Base-by-base conservation (phyloP, 1,284 basidiomycete species). In the Sporisorium exsertum region DNA sequence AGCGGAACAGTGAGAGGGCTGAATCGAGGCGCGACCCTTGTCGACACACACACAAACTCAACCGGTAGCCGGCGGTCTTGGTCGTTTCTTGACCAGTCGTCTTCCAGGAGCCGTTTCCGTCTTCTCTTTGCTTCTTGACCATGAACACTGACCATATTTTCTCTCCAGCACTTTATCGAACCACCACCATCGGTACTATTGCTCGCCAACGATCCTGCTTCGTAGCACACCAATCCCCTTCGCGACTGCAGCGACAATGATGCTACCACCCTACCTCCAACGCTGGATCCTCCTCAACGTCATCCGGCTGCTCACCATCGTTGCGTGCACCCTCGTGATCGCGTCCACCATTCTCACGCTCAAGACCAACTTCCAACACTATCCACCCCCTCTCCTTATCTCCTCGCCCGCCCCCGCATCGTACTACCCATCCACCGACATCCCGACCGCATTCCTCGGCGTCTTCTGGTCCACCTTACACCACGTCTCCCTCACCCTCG, bases 381-480 rank as follows among this genome's bases (percentile, higher is more conserved):
- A 68, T 20, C 58, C 67, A 2, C 58, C 61, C 8, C 49, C 57
- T 2, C 66, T 53, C n/a, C 1, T 43, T 32, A 32, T 33, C 22
- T 29, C 29, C 32, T 24, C 42, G 3, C 18, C 58, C 5, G 16
- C 59, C 35, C 20, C 60, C 5, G 29, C 29, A 10, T 10, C 29
- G 0, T 81, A 73, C 67, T 58, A 61, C 27, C 58, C 72, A 18
- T 57, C 55, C 9, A 80, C 76, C 37, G 80, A 81, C 58, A 72
- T 81, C 42, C 80, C 80, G 0, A 68, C 60, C n/a, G 47, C 67
- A 3, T 68, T 75, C 33, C 69, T 80, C 57, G 80, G 80, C 20
- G 60, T 79, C 0, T 79, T 81, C 53, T 81, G 80, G 80, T 61
- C 66, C 1, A 73, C 78, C 37, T 65, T 81, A 0, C 73, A 81